Base-by-base conservation (phyloP, 352 stramenopile species). In the Globisporangium polare region DNA sequence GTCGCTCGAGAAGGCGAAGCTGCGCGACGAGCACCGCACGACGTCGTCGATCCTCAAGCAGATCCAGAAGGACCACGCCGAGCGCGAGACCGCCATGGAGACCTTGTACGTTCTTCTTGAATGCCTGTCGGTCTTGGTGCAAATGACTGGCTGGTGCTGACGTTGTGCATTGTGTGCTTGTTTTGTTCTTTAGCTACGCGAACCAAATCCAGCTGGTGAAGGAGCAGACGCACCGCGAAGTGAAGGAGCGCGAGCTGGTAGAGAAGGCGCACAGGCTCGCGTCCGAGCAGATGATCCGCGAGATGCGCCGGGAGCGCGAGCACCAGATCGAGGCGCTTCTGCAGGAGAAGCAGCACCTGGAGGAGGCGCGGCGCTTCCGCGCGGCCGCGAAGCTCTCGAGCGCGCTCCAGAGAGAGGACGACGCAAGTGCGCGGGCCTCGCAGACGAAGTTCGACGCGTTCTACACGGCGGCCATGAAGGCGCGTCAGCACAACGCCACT, bases 181-280 rank as follows among this genome's bases (percentile, higher is more conserved):
- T 60, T n/a, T 54, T 10, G 51, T 22, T 15, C 0, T 59, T 12
- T 50, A 84, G 75, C 57, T 91, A 89, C 49, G 59, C 74, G 18
- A 87, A 83, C 41, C 82, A 88, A 47, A 89, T 91, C 20, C 63
- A 88, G 33, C 62, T 89, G 2, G 79, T 89, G 13, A 79, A 80
- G 56, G 82, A 91, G 51, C 69, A 86, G 45, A 86, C 77, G 12
- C 69, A 71, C 17, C 80, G 76, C 22, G 79, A 92, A 62, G 56
- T 74, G 4, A 73, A 80, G 33, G 80, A 92, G 37, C 80, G 80
- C 15, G 68, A 86, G 37, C 63, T 89, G 0, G 74, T 89, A 9
- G 80, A 92, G 64, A 88, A 92, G 49, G 80, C 82, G 3, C 82
- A 89, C 24, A 77, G 78, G 37, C 60, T 78, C 29, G 83, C 77